Evolutionary conservation across 352 stramenopile genomes (phyloP), one percentile per base, ranked within the genome.

Genomic region (Globisporangium spiculum): DNA sequence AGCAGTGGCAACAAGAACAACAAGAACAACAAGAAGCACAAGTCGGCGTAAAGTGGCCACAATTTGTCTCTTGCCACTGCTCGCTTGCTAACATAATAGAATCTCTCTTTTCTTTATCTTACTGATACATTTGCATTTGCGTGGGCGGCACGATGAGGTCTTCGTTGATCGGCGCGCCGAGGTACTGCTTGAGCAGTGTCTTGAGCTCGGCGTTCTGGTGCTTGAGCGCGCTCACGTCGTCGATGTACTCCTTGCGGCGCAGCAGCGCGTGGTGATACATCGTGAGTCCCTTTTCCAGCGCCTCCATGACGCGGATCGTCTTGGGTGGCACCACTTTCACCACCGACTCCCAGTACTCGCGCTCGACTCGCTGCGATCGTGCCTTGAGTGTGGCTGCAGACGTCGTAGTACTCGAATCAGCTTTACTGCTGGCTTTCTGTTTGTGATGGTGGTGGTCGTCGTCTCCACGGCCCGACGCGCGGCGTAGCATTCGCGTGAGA

Each of bases 121-220:
- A 82, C 32, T 90, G 75, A 70, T 93, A 92, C 34, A 89, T 70
- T 68, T 90, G 80, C 79, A 94, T 91, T 67, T 96, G 86, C 6
- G 87, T 92, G 20, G 89, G 89, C 7, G 89, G 86, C n/a, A 96
- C 80, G 26, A 93, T 78, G 56, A 96, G 79, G 62, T 93, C 84
- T 50, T 91, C 85, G 71, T 95, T 94, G 68, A 95, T 91, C 10
- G 84, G 71, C 4, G 85, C 86, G 24, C 82, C 84, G 12, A 97
- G 71, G 65, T 98, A 97, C 59, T 97, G 87, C 60, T 96, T 94
- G 36, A 98, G 76, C 26, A 98, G 70, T 27, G 75, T 80, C 76
- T 97, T 98, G 64, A 98, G 88, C 76, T 98, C 82, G 14, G 72
- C 68, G 66, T 98, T 98, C 69, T 98, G 89, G 38, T 69, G 63